These are phyloP conservation scores for Exserohilum rostratum DNA, from an alignment of 2,329 filamentous ascomycete genomes.

Conservation along the genomic window DNA sequence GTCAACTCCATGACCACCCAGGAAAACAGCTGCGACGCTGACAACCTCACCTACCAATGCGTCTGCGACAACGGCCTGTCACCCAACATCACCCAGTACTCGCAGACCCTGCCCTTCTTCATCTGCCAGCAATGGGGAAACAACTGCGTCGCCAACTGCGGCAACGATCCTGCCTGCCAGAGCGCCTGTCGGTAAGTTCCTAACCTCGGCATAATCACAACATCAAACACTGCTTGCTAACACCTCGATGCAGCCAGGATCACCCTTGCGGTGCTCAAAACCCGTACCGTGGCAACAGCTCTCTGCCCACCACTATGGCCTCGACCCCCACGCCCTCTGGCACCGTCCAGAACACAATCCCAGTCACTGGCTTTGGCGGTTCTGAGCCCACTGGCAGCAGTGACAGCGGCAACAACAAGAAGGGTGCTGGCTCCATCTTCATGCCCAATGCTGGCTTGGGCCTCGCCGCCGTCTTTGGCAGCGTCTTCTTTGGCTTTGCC, in stretches of 20 bases:
- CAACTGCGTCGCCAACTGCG: constrained; percentile 69
- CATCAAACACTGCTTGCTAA: constrained; percentile 4
- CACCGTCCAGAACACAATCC: constrained; percentile 30
- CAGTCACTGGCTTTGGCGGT: constrained; percentile 43
- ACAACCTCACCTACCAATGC: constrained; percentile 71
- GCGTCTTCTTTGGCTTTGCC: constrained; percentile 65
- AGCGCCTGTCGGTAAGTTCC: constrained; percentile 60
- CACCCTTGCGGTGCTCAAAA: constrained; percentile 75
- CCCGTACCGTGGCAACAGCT: constrained; percentile 66
- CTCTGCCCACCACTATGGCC: constrained; percentile 56
- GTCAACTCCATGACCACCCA: constrained; percentile 53
- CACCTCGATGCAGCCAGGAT: constrained; percentile 51
- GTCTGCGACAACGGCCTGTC: constrained; percentile 69
- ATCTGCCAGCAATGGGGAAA: constrained; percentile 73
- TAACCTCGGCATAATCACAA: not conserved
- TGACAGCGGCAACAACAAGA: constrained; percentile 7
- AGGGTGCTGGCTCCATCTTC: constrained; percentile 50
- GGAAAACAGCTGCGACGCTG: constrained; percentile 70
- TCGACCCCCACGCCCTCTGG: constrained; percentile 47
- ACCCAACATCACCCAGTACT: constrained; percentile 78
- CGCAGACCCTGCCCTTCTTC: constrained; percentile 78
- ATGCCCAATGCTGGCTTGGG: constrained; percentile 64
- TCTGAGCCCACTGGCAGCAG: constrained; percentile 19
- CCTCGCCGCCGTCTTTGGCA: constrained; percentile 59
- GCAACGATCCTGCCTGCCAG: constrained; percentile 63